These are phyloP conservation scores for Phialophora verrucosa DNA, from an alignment of 2,329 filamentous ascomycete genomes.

Conservation along the genomic window DNA sequence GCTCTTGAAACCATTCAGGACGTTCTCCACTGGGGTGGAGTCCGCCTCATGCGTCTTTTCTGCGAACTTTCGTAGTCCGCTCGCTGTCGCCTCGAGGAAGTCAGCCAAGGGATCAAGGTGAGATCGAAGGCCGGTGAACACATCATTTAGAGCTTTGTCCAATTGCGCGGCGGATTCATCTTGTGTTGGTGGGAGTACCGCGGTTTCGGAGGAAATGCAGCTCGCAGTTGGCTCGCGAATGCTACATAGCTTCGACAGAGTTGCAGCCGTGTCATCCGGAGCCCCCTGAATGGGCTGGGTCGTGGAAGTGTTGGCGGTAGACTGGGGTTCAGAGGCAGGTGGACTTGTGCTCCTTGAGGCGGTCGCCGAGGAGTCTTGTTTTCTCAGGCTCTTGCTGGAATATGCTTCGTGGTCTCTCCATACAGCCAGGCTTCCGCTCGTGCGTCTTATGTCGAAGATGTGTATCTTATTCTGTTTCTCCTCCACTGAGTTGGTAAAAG, in stretches of 20 bases:
- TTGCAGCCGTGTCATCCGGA: neutral
- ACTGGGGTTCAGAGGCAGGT: neutral
- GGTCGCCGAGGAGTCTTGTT: neutral
- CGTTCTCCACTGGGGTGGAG: slow-evolving; percentile 45
- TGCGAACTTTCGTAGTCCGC: slow-evolving; percentile 45
- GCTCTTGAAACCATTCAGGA: slow-evolving; percentile 47
- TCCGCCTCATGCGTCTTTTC: slow-evolving; percentile 47
- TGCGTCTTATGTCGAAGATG: slow-evolving; percentile 51
- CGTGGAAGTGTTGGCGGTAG: neutral
- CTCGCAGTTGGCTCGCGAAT: neutral
- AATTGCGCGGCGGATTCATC: slow-evolving; percentile 47
- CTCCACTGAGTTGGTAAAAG: slow-evolving; percentile 9
- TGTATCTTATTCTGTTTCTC: slow-evolving; percentile 45
- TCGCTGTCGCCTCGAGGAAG: slow-evolving; percentile 48
- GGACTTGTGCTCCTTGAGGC: neutral
- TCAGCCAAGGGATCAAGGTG: slow-evolving; percentile 47
- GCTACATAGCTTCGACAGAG: neutral
- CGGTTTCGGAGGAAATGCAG: neutral
- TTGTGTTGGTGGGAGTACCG: slow-evolving; percentile 36
- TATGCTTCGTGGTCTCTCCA: slow-evolving; percentile 39
- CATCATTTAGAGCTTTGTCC: slow-evolving; percentile 45
- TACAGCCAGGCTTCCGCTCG: slow-evolving; percentile 30
- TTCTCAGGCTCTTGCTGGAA: slow-evolving; percentile 29
- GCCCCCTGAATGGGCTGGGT: neutral
- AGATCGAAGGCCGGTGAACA: slow-evolving; percentile 46